These are phyloP conservation scores for Phytophthora gonapodyides DNA, from an alignment of 352 stramenopile genomes.

Conservation along the genomic window DNA sequence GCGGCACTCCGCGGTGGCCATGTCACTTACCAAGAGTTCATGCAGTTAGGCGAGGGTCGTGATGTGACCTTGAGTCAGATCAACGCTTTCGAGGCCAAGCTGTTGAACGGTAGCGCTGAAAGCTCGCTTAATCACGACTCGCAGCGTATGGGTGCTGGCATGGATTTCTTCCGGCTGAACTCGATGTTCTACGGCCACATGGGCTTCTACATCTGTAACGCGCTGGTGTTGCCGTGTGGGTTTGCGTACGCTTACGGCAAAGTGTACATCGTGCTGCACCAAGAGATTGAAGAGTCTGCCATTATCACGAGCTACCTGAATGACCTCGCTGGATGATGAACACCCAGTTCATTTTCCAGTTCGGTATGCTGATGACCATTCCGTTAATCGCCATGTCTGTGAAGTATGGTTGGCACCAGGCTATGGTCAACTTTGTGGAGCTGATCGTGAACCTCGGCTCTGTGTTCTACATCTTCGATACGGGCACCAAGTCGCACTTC, in stretches of 20 bases:
- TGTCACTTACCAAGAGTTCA: constrained; percentile 86
- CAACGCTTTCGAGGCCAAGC: constrained; percentile 87
- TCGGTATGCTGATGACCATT: constrained; percentile 90
- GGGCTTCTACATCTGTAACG: constrained; percentile 90
- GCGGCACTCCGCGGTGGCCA: constrained; percentile 73
- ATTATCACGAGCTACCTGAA: constrained; percentile 80
- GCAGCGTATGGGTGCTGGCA: constrained; percentile 78
- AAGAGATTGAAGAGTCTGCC: constrained; percentile 68
- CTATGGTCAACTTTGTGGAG: constrained; percentile 81
- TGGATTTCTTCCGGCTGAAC: constrained; percentile 91
- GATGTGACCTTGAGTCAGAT: constrained; percentile 90
- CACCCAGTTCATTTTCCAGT: constrained; percentile 90
- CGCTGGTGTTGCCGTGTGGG: constrained; percentile 78
- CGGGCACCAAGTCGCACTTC: constrained; percentile 84
- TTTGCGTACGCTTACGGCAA: constrained; percentile 86
- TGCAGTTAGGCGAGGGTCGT: constrained; percentile 88
- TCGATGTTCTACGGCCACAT: constrained; percentile 92
- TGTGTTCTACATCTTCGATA: constrained; percentile 90
- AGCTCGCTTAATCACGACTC: constrained; percentile 81
- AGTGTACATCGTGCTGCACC: constrained; percentile 83
- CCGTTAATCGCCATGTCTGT: constrained; percentile 86
- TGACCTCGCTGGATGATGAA: constrained; percentile 77
- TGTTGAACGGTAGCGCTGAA: constrained; percentile 82
- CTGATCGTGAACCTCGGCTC: constrained; percentile 81
- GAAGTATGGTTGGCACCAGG: constrained; percentile 84